A percentile compares a stretch with the other conserved stretches of the same genome.
These are phyloP conservation scores for Coemansia sp. DNA, from an alignment of 192 early-diverging fungal genomes.

Conservation along the genomic window DNA sequence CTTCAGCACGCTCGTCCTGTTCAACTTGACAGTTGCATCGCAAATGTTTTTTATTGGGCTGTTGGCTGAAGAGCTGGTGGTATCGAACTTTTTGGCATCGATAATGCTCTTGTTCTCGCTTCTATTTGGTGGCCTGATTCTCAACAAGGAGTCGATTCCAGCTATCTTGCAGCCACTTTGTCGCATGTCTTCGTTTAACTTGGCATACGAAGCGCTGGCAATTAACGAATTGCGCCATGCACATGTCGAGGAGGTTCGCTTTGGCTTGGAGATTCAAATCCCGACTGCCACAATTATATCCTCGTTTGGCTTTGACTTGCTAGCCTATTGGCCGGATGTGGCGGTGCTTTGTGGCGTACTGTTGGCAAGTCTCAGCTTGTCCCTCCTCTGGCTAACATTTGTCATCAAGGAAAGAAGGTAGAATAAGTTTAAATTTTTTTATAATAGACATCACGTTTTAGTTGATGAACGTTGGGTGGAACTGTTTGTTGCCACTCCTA, in stretches of 20 bases:
- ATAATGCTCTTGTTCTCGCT: constrained; percentile 89
- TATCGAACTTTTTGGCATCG: constrained; percentile 77
- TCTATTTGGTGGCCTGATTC: constrained; percentile 86
- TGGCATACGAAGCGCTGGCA: constrained; percentile 86
- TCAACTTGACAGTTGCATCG: constrained; percentile 79
- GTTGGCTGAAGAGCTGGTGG: constrained; percentile 71
- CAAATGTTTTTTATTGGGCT: constrained; percentile 78
- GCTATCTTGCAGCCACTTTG: constrained; percentile 65
- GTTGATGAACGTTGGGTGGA: no score
- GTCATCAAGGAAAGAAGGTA: constrained; percentile 85
- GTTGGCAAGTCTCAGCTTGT: constrained; percentile 65
- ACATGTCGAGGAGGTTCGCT: constrained; percentile 76
- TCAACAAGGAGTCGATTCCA: constrained; percentile 87
- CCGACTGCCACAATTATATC: constrained; percentile 84
- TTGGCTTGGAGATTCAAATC: constrained; percentile 84
- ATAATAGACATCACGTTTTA: neutral
- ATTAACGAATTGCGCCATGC: constrained; percentile 89
- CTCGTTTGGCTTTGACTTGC: constrained; percentile 86
- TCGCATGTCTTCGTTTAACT: constrained; percentile 80
- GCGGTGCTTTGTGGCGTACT: constrained; percentile 64
- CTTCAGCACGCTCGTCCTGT: constrained; percentile 77
- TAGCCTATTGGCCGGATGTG: constrained; percentile 84
- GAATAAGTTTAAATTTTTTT: neutral
- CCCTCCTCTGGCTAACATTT: constrained; percentile 76
- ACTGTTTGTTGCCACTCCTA: no score